A percentile compares a stretch with the other conserved stretches of the same genome.
Conservation (phyloP, 768 basidiomycete species). For the Russula ochroleuca region DNA sequence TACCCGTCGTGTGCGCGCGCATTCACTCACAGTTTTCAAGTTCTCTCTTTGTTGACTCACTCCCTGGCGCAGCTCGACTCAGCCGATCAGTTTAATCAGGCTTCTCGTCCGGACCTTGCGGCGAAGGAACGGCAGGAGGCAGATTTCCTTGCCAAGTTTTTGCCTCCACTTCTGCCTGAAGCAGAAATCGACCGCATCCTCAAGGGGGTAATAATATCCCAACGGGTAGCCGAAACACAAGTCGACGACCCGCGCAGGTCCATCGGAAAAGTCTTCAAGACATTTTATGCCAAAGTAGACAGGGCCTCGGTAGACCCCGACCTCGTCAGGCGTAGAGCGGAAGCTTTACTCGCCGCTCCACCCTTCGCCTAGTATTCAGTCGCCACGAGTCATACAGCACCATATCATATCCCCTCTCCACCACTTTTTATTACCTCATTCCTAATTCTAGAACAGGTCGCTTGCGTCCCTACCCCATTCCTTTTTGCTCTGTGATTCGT, state of each 20-base stretch:
- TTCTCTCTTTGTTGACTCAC: background rate
- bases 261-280: slow-evolving; percentile 53
- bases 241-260: slow-evolving; percentile 36
- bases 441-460: background rate
- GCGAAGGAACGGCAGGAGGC: slow-evolving; percentile 57
- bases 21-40: background rate
- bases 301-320: slow-evolving; percentile 53
- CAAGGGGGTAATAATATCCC: slow-evolving; percentile 40
- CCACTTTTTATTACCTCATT: background rate
- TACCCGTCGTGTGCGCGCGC: slow-evolving; percentile 51
- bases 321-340: slow-evolving; percentile 51
- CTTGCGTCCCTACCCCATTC: background rate
- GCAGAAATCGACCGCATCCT: slow-evolving; percentile 53
- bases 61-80: slow-evolving; percentile 49
- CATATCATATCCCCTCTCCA: background rate
- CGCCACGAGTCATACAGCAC: background rate
- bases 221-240: slow-evolving; percentile 31
- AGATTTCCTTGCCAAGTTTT: slow-evolving; percentile 47
- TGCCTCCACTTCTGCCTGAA: slow-evolving; percentile 58
- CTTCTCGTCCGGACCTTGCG: slow-evolving; percentile 61
- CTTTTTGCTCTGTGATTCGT: background rate
- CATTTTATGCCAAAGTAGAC: slow-evolving; percentile 60
- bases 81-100: slow-evolving; percentile 50
- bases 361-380: background rate
- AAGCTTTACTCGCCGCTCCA: slow-evolving; percentile 35